These are phyloP conservation scores for Guyanaporus albipodus DNA, from an alignment of 768 basidiomycete genomes.

Conservation along the genomic window DNA sequence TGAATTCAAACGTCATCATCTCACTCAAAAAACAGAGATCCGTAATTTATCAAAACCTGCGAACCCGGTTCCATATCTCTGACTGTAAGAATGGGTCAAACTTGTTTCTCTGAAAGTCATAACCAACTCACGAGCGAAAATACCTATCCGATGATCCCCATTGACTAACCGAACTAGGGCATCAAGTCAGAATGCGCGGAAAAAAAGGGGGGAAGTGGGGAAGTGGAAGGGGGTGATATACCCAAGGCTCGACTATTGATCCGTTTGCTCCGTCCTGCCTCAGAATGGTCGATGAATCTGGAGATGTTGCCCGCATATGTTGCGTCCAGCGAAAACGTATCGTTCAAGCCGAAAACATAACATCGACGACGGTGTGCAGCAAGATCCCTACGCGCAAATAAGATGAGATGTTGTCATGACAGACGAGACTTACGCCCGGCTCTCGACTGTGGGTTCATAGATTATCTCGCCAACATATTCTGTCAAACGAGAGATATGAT, in stretches of 20 bases:
- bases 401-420: not conserved
- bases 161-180: constrained; percentile 53
- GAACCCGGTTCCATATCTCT: constrained; percentile 38
- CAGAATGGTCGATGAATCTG: constrained; percentile 65
- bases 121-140: constrained; percentile 34
- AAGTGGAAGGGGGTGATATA: constrained; percentile 22
- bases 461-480: constrained; percentile 69
- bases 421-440: constrained; percentile 44
- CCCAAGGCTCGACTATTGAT: constrained; percentile 47
- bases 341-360: constrained; percentile 59
- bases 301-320: constrained; percentile 54
- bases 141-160: constrained; percentile 63
- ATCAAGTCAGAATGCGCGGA: not conserved
- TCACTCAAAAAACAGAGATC: constrained; percentile 42
- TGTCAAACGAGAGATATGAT: constrained; percentile 24
- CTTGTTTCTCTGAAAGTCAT: too few species aligned
- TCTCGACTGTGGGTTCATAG: constrained; percentile 43
- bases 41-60: constrained; percentile 60
- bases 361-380: constrained; percentile 48
- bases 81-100: constrained; percentile 26
- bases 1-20: not conserved
- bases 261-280: constrained; percentile 12
- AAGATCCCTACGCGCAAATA: constrained; percentile 34
- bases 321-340: constrained; percentile 48
- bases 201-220: not conserved